Conservation (phyloP, 2,329 filamentous ascomycete species). For the Apiospora koreana region DNA sequence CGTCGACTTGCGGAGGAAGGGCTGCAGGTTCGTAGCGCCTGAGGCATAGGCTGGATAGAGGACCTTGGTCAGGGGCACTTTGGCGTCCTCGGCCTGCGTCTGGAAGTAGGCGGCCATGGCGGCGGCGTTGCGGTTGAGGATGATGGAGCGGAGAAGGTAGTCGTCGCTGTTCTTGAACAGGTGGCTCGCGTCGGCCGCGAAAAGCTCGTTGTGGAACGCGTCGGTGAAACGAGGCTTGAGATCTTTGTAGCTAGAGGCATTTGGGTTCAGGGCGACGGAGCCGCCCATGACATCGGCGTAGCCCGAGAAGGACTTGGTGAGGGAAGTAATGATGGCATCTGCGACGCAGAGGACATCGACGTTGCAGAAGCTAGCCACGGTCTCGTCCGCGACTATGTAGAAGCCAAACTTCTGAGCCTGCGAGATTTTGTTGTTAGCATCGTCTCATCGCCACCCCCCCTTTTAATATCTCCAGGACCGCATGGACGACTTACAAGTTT, state of each 20-base stretch:
- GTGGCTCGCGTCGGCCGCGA: slow-evolving; percentile 44
- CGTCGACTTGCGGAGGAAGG: slow-evolving; percentile 38
- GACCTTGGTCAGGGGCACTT: slow-evolving; percentile 40
- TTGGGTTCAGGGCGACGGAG: slow-evolving; percentile 26
- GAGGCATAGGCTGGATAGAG: slow-evolving; percentile 42
- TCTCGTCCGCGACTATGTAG: slow-evolving; percentile 50
- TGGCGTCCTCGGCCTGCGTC: slow-evolving; percentile 27
- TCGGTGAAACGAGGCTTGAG: slow-evolving; percentile 26
- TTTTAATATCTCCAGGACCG: no score
- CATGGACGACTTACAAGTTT: slow-evolving; percentile 37
- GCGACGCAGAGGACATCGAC: slow-evolving; percentile 49
- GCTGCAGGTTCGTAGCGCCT: slow-evolving; percentile 17
- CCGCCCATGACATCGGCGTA: slow-evolving; percentile 43
- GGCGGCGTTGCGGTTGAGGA: slow-evolving; percentile 46
- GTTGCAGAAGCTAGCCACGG: slow-evolving; percentile 48
- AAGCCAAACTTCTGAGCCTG: slow-evolving; percentile 43
- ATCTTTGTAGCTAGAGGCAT: slow-evolving; percentile 15
- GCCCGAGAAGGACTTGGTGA: slow-evolving; percentile 62
- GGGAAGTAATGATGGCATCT: slow-evolving; percentile 45
- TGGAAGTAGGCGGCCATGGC: slow-evolving; percentile 42
- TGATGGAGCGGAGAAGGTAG: slow-evolving; percentile 40
- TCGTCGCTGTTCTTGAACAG: slow-evolving; percentile 47
- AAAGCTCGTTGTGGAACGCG: slow-evolving; percentile 47
- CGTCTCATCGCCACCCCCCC: no score
- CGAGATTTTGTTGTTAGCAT: background rate